Evolutionary conservation across 352 stramenopile genomes (phyloP).

Genomic region (Globisporangium rhizosaccharum): DNA sequence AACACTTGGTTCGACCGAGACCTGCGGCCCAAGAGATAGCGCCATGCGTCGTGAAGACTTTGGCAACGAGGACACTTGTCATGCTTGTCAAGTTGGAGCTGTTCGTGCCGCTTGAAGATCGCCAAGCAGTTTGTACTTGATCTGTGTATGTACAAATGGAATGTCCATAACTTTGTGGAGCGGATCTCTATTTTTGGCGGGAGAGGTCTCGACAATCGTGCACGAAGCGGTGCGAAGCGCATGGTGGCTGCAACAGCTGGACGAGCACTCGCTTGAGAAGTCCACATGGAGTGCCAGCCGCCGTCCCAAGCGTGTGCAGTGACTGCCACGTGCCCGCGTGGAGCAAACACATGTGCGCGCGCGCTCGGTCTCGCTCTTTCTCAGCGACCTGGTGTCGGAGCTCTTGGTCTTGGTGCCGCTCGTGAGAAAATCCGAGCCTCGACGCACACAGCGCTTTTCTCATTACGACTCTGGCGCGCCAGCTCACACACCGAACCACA

Average conservation of each 20-base stretch:
- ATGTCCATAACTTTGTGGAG: neutral
- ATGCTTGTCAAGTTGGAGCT: no score
- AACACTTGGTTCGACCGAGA: no score
- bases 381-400: no score
- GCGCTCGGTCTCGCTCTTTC: neutral
- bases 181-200: neutral
- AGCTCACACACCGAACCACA: neutral
- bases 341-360: neutral
- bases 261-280: neutral
- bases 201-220: neutral
- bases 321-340: neutral
- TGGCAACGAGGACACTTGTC: no score
- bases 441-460: neutral
- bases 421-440: neutral
- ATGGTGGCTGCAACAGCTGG: slow-evolving; percentile 8
- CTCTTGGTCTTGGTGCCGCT: no score
- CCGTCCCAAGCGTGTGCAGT: no score
- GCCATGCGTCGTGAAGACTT: no score
- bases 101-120: neutral
- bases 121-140: neutral
- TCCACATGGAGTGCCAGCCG: neutral
- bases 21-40: no score
- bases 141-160: neutral
- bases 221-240: neutral
- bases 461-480: slow-evolving; percentile 3